Evolutionary conservation across 495 filamentous ascomycete genomes (phyloP).

Genomic region (Cairneyella variabilis): DNA sequence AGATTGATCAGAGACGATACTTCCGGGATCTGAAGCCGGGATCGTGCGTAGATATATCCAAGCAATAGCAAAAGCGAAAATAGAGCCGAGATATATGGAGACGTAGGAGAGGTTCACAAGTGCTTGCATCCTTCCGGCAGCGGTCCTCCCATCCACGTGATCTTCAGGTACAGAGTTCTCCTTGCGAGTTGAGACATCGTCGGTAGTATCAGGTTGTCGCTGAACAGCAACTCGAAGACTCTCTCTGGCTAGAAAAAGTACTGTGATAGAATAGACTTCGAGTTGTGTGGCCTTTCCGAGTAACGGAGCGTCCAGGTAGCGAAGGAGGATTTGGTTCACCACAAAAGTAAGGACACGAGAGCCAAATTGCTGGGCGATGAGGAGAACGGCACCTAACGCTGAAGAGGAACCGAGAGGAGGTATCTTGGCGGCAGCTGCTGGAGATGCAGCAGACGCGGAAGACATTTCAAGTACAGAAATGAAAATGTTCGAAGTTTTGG

Average conservation of each 20-base stretch:
- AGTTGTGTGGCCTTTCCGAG: constrained; percentile 84
- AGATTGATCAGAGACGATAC: too few relatives aligned
- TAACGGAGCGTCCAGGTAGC: constrained; percentile 76
- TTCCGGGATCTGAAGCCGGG: constrained; percentile 29
- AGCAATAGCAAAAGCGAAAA: constrained; percentile 57
- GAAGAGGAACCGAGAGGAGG: too few relatives aligned
- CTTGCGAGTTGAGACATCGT: constrained; percentile 23
- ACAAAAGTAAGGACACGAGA: constrained; percentile 85
- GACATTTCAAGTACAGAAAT: too few relatives aligned
- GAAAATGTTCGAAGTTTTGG: too few relatives aligned
- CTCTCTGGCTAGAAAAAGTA: constrained; percentile 89
- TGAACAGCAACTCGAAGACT: constrained; percentile 82
- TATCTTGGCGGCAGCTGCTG: too few relatives aligned
- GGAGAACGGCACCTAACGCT: constrained; percentile 68
- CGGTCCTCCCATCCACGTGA: constrained; percentile 21
- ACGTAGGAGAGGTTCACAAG: constrained; percentile 87
- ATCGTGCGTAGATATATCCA: constrained; percentile 57
- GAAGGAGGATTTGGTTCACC: constrained; percentile 85
- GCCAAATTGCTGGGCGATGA: constrained; percentile 80
- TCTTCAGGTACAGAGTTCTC: constrained; percentile 7
- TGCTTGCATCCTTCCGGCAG: constrained; percentile 50
- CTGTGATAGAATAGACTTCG: constrained; percentile 82
- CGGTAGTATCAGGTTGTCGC: constrained; percentile 52
- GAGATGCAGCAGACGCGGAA: too few relatives aligned
- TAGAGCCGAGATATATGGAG: constrained; percentile 63